Conservation (phyloP, 2,329 filamentous ascomycete genomes). For the Cladosporium sp. region DNA sequence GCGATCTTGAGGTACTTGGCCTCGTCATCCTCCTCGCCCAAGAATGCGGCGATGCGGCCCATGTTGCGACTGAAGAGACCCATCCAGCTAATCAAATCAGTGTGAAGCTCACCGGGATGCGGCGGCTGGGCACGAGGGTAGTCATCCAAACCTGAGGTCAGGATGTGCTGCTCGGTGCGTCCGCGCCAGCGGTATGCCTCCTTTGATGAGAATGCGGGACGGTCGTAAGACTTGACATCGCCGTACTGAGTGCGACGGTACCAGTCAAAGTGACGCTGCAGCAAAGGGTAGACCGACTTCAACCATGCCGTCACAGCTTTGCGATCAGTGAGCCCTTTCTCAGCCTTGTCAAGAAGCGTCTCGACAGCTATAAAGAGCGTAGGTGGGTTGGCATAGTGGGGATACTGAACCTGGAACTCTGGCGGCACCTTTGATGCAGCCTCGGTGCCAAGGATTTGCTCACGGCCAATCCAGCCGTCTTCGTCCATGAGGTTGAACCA, state of each 20-base stretch:
- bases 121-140: slow-evolving; percentile 92
- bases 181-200: slow-evolving; percentile 96
- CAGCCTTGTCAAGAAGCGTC: slow-evolving; percentile 74
- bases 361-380: slow-evolving; percentile 90
- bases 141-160: slow-evolving; percentile 93
- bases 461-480: slow-evolving; percentile 94
- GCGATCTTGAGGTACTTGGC: slow-evolving; percentile 67
- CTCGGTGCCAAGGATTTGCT: slow-evolving; percentile 89
- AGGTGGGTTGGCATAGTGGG: slow-evolving; percentile 94
- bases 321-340: slow-evolving; percentile 57
- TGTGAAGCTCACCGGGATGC: slow-evolving; percentile 90
- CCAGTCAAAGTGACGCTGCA: slow-evolving; percentile 89
- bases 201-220: slow-evolving; percentile 79
- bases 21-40: slow-evolving; percentile 74
- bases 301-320: slow-evolving; percentile 69
- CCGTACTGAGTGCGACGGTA: slow-evolving; percentile 89
- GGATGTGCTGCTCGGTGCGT: slow-evolving; percentile 76
- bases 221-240: slow-evolving; percentile 86
- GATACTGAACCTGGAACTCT: slow-evolving; percentile 94
- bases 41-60: slow-evolving; percentile 68
- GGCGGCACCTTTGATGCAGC: slow-evolving; percentile 89
- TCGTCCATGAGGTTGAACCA: slow-evolving; percentile 97
- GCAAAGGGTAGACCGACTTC: slow-evolving; percentile 73
- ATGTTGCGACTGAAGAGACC: slow-evolving; percentile 93
- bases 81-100: slow-evolving; percentile 94